These are phyloP conservation scores for Globisporangium echinulatum DNA, from an alignment of 352 stramenopile genomes.

Conservation along the genomic window DNA sequence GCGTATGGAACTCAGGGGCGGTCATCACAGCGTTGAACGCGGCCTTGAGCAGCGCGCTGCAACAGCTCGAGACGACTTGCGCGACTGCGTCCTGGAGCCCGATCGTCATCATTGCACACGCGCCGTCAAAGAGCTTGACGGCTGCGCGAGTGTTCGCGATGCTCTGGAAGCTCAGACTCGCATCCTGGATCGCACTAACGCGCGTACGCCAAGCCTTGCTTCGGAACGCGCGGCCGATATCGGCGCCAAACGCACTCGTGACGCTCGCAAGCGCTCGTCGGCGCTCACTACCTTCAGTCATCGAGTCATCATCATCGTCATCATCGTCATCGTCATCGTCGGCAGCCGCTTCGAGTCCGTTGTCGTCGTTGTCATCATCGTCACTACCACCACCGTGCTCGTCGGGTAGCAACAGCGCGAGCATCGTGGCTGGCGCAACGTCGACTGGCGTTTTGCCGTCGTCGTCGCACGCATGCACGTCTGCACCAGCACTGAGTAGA, in stretches of 20 bases:
- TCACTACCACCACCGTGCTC: slow-evolving; percentile 23
- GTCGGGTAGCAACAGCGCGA: slow-evolving; percentile 41
- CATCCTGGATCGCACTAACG: slow-evolving; percentile 45
- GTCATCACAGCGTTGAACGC: slow-evolving; percentile 55
- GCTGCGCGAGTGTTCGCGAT: slow-evolving; percentile 24
- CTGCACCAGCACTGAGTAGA: slow-evolving; percentile 57
- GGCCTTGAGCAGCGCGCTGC: slow-evolving; percentile 49
- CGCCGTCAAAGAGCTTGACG: slow-evolving; percentile 56
- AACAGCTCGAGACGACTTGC: slow-evolving; percentile 59
- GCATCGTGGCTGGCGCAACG: slow-evolving; percentile 37
- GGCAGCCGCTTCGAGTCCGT: slow-evolving; percentile 18
- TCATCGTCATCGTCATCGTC: slow-evolving; percentile 19
- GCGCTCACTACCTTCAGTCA: slow-evolving; percentile 11
- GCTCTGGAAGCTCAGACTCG: slow-evolving; percentile 43
- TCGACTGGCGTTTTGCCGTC: slow-evolving; percentile 59
- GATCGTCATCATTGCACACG: slow-evolving; percentile 51
- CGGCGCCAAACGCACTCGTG: slow-evolving; percentile 39
- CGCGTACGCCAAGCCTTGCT: slow-evolving; percentile 60
- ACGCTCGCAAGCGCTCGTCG: slow-evolving; percentile 19
- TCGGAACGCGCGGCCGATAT: slow-evolving; percentile 42
- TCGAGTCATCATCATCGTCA: slow-evolving; percentile 31
- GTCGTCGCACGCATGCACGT: slow-evolving; percentile 54
- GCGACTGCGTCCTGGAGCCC: slow-evolving; percentile 54
- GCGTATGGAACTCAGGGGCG: slow-evolving; percentile 53
- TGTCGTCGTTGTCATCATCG: slow-evolving; percentile 10